Evolutionary conservation across 345 rosid genomes (phyloP).

Genomic region (Lumnitzera racemosa): DNA sequence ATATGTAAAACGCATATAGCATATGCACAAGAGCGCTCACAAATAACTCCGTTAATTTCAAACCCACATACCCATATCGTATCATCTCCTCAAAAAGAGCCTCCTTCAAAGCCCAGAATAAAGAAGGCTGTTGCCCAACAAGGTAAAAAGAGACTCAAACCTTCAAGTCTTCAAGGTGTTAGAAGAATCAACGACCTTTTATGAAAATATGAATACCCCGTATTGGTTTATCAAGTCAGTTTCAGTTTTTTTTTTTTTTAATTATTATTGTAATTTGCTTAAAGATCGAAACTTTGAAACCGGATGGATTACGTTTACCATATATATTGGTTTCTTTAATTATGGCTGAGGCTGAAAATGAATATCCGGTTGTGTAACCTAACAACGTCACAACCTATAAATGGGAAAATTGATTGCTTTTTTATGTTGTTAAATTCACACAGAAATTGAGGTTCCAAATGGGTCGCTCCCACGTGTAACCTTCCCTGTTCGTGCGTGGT

Average conservation of each 20-base stretch:
- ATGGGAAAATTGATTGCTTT: background rate
- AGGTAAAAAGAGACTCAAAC: too few species aligned
- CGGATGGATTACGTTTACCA: too few species aligned
- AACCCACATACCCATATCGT: constrained; percentile 44
- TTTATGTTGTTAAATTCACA: background rate
- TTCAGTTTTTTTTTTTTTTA: too few species aligned
- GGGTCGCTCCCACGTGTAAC: background rate
- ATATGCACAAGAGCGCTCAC: constrained; percentile 74
- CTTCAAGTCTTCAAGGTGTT: too few species aligned
- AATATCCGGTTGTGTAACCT: background rate
- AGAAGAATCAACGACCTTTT: too few species aligned
- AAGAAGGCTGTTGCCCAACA: too few species aligned
- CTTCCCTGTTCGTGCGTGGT: too few species aligned
- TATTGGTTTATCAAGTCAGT: too few species aligned
- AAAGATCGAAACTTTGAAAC: too few species aligned
- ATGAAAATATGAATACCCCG: too few species aligned
- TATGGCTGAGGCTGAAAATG: background rate
- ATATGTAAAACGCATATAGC: constrained; percentile 71
- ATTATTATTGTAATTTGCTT: too few species aligned
- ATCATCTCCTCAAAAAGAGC: constrained; percentile 34
- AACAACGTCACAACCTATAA: background rate
- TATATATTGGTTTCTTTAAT: constrained; percentile 18
- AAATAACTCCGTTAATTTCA: constrained; percentile 73
- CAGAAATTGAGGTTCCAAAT: background rate
- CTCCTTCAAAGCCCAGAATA: background rate